phyloP scores from a whole-genome alignment of 1,284 basidiomycete genomes.

The Cutaneotrichosporon cyanovorans region DNA sequence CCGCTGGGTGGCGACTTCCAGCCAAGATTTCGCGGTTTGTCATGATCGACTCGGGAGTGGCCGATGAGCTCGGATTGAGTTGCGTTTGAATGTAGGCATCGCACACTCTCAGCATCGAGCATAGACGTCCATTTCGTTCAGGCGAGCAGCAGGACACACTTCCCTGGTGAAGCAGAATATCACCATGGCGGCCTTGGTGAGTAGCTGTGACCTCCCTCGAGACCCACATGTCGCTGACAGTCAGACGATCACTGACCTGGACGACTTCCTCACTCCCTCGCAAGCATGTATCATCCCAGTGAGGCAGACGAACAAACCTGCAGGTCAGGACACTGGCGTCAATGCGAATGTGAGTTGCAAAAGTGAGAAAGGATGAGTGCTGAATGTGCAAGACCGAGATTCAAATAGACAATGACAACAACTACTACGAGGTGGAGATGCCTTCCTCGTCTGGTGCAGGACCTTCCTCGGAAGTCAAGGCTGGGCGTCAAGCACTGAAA shows the following conservation, averaged over 20 bases:
- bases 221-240: not conserved
- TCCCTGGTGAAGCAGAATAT: too few relatives aligned
- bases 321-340: slow-evolving; percentile 16
- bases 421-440: slow-evolving; percentile 44
- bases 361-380: not conserved
- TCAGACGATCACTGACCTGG: slow-evolving; percentile 66
- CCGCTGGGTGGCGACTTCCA: not conserved
- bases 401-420: slow-evolving; percentile 58
- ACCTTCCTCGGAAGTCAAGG: slow-evolving; percentile 23
- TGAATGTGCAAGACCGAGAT: slow-evolving; percentile 67
- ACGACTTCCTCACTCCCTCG: slow-evolving; percentile 95
- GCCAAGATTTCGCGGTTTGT: not conserved
- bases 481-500: slow-evolving; percentile 57
- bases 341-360: slow-evolving; percentile 5
- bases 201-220: slow-evolving; percentile 30
- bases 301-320: slow-evolving; percentile 19
- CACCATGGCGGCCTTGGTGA: slow-evolving; percentile 67
- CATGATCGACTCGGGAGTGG: too few relatives aligned
- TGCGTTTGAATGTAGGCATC: too few relatives aligned
- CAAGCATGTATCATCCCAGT: slow-evolving; percentile 98
- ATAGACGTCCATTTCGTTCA: too few relatives aligned
- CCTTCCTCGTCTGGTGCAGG: slow-evolving; percentile 24
- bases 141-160: too few relatives aligned
- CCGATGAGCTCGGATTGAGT: too few relatives aligned
- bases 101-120: too few relatives aligned